These are phyloP conservation scores for Russula virescens DNA, from an alignment of 768 basidiomycete genomes.

Conservation along the genomic window DNA sequence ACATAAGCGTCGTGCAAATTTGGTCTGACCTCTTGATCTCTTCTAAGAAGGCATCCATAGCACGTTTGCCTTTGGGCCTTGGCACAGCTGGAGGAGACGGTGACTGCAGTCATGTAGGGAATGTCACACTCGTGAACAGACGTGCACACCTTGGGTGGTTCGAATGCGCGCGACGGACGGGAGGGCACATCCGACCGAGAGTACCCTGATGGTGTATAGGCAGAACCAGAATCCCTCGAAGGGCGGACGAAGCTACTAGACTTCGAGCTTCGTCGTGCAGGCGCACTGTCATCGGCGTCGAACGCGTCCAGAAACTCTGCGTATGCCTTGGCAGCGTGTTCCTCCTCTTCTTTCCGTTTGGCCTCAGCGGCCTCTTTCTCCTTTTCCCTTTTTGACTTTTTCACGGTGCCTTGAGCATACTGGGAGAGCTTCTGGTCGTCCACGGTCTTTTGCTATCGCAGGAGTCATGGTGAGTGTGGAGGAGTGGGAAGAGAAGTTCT, in stretches of 20 bases:
- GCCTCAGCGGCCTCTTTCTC: conserved; percentile 91
- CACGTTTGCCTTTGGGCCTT: conserved; percentile 88
- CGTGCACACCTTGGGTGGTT: conserved; percentile 31
- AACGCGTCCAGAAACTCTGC: conserved; percentile 83
- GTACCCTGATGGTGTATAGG: conserved; percentile 39
- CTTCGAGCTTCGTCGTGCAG: conserved; percentile 42
- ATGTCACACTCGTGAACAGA: conserved; percentile 1
- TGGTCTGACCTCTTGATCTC: conserved; percentile 80
- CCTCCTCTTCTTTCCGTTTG: conserved; percentile 81
- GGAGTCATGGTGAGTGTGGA: conserved; percentile 54
- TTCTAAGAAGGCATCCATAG: conserved; percentile 94
- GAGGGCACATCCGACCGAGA: conserved; percentile 30
- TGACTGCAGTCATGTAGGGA: conserved; percentile 33
- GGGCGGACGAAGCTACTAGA: conserved; percentile 54
- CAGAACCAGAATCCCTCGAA: conserved; percentile 41
- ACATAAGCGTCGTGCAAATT: not conserved
- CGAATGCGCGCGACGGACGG: conserved; percentile 30
- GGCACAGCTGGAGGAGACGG: conserved; percentile 53
- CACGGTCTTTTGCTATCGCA: conserved; percentile 73
- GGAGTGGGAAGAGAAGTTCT: conserved; percentile 48
- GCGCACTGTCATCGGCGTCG: conserved; percentile 54
- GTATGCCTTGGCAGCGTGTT: conserved; percentile 69
- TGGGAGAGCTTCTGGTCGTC: conserved; percentile 83
- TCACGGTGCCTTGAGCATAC: conserved; percentile 77
- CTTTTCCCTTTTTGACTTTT: conserved; percentile 87